Percentiles rank a stretch among this genome's conserved stretches.
Evolutionary conservation across 257 asterid species (phyloP).

Genomic region (Orobanche coerulescens): DNA sequence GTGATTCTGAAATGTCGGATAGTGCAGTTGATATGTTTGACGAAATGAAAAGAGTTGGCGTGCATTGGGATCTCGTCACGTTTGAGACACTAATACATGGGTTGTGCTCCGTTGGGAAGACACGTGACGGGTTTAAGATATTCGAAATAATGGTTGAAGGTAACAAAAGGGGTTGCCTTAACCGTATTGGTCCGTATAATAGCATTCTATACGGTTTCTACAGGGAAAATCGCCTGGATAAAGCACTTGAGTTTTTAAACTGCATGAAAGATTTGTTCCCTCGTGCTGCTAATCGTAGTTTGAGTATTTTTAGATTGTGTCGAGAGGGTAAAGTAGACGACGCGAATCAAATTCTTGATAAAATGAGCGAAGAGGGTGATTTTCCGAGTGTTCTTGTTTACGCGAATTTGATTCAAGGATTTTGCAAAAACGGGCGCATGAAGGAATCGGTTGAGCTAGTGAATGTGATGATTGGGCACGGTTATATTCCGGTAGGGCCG

Average conservation of each 20-base stretch:
- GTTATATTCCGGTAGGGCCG: slow-evolving; percentile 46
- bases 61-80: slow-evolving; percentile 47
- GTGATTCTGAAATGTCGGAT: slow-evolving; percentile 50
- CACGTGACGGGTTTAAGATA: slow-evolving; percentile 51
- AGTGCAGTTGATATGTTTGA: slow-evolving; percentile 68
- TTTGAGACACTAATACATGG: slow-evolving; percentile 56
- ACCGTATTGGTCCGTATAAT: slow-evolving; percentile 57
- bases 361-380: slow-evolving; percentile 46
- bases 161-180: slow-evolving; percentile 20
- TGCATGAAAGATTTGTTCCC: slow-evolving; percentile 54
- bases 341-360: slow-evolving; percentile 39
- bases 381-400: slow-evolving; percentile 59
- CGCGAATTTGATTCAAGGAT: slow-evolving; percentile 39
- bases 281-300: slow-evolving; percentile 42
- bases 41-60: slow-evolving; percentile 70
- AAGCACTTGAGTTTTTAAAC: slow-evolving; percentile 51
- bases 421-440: slow-evolving; percentile 38
- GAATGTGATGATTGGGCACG: slow-evolving; percentile 44
- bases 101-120: slow-evolving; percentile 50
- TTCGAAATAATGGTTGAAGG: slow-evolving; percentile 55
- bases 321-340: slow-evolving; percentile 31
- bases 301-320: slow-evolving; percentile 35
- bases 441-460: slow-evolving; percentile 56
- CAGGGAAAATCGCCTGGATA: slow-evolving; percentile 34
- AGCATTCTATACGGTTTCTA: slow-evolving; percentile 68